Evolutionary conservation across 257 asterid species (phyloP).

Genomic region (Henckelia pumila): DNA sequence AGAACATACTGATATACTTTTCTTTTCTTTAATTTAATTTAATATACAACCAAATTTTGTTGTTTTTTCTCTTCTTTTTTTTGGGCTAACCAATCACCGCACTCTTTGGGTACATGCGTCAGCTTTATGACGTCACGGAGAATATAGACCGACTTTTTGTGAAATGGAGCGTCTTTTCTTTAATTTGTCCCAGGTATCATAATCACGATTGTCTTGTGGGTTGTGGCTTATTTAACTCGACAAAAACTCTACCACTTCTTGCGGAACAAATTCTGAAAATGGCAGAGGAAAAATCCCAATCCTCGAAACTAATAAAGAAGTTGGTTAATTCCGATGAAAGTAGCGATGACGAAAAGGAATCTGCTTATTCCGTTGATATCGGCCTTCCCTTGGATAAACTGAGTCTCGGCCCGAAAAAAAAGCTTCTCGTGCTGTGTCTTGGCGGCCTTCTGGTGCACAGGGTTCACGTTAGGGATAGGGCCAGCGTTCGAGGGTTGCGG

Average conservation of each 20-base stretch:
- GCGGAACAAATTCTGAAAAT: slow-evolving; percentile 13
- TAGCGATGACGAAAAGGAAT: slow-evolving; percentile 25
- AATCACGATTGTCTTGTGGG: too few species aligned
- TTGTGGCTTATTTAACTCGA: neutral
- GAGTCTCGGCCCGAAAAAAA: slow-evolving; percentile 51
- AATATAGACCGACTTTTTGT: too few species aligned
- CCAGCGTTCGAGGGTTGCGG: slow-evolving; percentile 27
- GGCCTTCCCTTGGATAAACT: slow-evolving; percentile 46
- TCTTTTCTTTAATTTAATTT: too few species aligned
- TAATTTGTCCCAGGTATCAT: too few species aligned
- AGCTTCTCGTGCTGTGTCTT: slow-evolving; percentile 53
- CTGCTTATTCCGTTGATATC: slow-evolving; percentile 26
- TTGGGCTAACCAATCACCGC: too few species aligned
- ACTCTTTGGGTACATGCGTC: too few species aligned
- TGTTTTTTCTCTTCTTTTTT: too few species aligned
- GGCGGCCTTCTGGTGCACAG: slow-evolving; percentile 52
- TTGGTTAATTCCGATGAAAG: slow-evolving; percentile 18
- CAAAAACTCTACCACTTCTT: neutral
- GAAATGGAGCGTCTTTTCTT: too few species aligned
- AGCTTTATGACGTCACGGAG: too few species aligned
- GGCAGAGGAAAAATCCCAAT: slow-evolving; percentile 25
- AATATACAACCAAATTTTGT: too few species aligned
- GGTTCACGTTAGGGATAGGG: slow-evolving; percentile 27
- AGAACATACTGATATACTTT: too few species aligned
- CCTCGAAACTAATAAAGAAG: slow-evolving; percentile 28